Conservation (phyloP, 371 early-diverging fungal genomes). For the Lichtheimia hyalospora region DNA sequence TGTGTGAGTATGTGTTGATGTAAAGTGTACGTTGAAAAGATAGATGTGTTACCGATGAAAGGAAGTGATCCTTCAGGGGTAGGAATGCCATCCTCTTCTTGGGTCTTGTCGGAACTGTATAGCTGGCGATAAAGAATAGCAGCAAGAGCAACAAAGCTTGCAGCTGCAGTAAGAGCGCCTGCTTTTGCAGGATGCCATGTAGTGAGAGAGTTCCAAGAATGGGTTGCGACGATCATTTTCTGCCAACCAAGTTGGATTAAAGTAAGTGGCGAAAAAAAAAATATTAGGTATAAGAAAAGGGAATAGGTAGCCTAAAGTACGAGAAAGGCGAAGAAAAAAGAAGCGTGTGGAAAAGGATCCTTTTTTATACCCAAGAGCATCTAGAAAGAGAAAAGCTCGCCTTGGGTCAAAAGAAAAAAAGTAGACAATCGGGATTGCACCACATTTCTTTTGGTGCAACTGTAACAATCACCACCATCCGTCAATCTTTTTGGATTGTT, state of each 20-base stretch:
- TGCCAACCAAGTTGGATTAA: too few relatives aligned
- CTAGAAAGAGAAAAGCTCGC: too few relatives aligned
- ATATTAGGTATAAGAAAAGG: not conserved
- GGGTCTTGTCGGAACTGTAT: not conserved
- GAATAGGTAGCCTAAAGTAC: slow-evolving; percentile 1
- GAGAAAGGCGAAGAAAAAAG: not conserved
- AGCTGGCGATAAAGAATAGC: not conserved
- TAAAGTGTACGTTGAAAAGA: not conserved
- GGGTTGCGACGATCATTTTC: too few relatives aligned
- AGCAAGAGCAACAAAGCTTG: not conserved
- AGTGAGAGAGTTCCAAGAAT: too few relatives aligned
- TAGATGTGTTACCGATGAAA: slow-evolving; percentile 6
- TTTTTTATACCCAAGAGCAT: too few relatives aligned
- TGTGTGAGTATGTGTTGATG: not conserved
- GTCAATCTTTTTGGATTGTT: too few relatives aligned
- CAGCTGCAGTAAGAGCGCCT: slow-evolving; percentile 1
- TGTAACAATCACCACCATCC: too few relatives aligned
- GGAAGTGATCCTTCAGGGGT: slow-evolving; percentile 6
- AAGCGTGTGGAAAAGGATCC: too few relatives aligned
- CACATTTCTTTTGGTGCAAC: too few relatives aligned
- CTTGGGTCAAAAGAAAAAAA: not conserved
- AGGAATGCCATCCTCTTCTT: slow-evolving; percentile 5
- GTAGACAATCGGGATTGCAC: too few relatives aligned
- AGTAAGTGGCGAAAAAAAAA: too few relatives aligned
- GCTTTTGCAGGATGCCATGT: too few relatives aligned